Evolutionary conservation across 805 yeast species (phyloP), one percentile per base, ranked within the genome.

Genomic region (Diddensiella santjacobensis): DNA sequence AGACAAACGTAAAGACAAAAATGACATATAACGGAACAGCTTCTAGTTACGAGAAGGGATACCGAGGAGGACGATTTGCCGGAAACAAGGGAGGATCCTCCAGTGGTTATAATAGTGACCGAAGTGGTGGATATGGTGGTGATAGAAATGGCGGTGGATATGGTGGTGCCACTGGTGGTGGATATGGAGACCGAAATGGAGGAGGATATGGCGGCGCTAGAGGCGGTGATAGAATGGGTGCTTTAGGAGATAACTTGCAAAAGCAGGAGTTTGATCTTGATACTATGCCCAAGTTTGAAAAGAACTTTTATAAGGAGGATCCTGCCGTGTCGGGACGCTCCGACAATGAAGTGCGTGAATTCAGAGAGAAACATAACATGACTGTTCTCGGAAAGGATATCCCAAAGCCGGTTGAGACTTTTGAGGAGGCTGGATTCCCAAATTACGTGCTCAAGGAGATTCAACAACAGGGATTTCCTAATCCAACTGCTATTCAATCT

Each of bases 361-460:
- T 90, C 76, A 84, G 99, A 76, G 76, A 77, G 52, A 81, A 81
- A 61, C 75, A 83, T 68, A 91, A 88, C 63, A 93, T 93, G 98
- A 82, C 84, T 52, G 78, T 86, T 54, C 67, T 71, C 51, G 99
- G 99, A 61, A 66, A 72, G 42, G 85, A 89, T 58, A 87, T 93
- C 60, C 98, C 98, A 60, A 85, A 89, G 72, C 99, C 99, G 62
- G 85, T 93, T 64, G 83, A 91, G 58, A 62, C 78, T 43, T 93
- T 93, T 61, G 96, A 93, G 58, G 98, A 93, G 75, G 96, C 96
- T 65, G 97, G 97, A 42, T 91, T 93, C 79, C 99, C 99, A 57
- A 86, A 81, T 60, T 90, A 91, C 67, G 97, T 91, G 40, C 77
- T 93, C 65, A 74, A 71, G 51, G 96, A 91, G 76, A 90, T 93